A percentile compares a stretch with the other conserved stretches of the same genome.
Conservation (phyloP, 345 rosid genomes). For the Dimocarpus longan region DNA sequence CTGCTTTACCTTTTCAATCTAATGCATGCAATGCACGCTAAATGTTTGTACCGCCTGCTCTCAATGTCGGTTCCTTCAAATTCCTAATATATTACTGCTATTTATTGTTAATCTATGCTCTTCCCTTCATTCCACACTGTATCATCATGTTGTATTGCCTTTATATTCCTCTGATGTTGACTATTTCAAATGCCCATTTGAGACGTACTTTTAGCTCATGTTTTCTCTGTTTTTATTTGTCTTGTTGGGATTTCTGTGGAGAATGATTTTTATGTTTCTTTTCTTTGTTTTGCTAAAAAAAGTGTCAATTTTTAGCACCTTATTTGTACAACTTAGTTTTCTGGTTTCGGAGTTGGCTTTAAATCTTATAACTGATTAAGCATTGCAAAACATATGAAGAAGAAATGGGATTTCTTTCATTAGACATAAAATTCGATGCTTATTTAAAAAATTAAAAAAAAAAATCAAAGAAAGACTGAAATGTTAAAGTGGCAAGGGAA, state of each 20-base stretch:
- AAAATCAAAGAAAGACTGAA: background rate
- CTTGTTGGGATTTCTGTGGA: background rate
- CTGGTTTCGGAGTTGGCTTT: background rate
- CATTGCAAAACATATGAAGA: background rate
- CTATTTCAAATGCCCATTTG: background rate
- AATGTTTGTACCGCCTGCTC: background rate
- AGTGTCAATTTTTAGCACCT: background rate
- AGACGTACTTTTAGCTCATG: background rate
- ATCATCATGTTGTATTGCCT: background rate
- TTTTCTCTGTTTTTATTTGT: background rate
- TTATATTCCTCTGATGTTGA: background rate
- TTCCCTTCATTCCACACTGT: background rate
- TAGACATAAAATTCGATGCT: background rate
- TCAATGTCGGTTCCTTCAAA: background rate
- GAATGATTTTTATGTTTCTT: background rate
- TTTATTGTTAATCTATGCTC: background rate
- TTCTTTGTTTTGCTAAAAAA: background rate
- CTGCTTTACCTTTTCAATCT: background rate
- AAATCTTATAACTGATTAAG: background rate
- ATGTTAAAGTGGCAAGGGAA: background rate
- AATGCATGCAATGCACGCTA: background rate
- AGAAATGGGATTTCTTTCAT: background rate
- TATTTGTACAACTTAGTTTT: background rate
- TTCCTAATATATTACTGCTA: background rate
- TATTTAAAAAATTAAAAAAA: background rate